Conservation (phyloP, 2,329 filamentous ascomycete genomes). For the Cadophora sp. region DNA sequence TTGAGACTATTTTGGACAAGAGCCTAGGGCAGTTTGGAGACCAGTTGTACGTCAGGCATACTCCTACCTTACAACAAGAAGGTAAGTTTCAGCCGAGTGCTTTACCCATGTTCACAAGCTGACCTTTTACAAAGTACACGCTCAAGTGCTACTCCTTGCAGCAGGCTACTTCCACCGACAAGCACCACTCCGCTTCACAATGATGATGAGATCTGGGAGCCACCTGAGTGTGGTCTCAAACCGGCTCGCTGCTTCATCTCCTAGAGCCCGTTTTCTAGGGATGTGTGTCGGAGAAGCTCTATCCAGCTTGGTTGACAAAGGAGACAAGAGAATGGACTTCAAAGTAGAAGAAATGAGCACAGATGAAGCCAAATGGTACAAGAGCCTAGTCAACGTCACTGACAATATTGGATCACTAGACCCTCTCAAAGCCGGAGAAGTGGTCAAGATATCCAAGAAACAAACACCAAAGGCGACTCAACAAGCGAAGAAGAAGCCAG, state of each 20-base stretch:
- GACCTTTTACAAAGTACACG: constrained; percentile 63
- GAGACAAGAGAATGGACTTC: constrained; percentile 79
- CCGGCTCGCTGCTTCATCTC: constrained; percentile 78
- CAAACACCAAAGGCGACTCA: constrained; percentile 34
- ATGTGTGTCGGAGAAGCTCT: constrained; percentile 84
- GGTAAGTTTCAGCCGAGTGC: constrained; percentile 54
- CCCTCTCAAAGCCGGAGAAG: constrained; percentile 49
- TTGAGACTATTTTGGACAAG: constrained; percentile 69
- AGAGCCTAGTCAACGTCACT: constrained; percentile 64
- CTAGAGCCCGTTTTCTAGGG: constrained; percentile 79
- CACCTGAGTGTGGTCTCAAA: constrained; percentile 87
- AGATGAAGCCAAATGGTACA: constrained; percentile 78
- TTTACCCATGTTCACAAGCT: neutral
- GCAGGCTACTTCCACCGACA: constrained; percentile 77
- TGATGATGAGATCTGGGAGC: constrained; percentile 72
- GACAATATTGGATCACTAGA: constrained; percentile 69
- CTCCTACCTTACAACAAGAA: constrained; percentile 87
- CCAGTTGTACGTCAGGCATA: constrained; percentile 84
- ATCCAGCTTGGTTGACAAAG: constrained; percentile 64
- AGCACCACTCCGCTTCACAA: constrained; percentile 68
- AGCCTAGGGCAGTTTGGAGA: constrained; percentile 80
- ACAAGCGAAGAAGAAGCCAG: constrained; percentile 42
- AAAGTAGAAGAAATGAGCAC: constrained; percentile 79
- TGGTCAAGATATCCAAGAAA: constrained; percentile 30
- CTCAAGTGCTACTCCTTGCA: constrained; percentile 78